phyloP scores from a whole-genome alignment of 441 rosid genomes.

The Viola pubescens region DNA sequence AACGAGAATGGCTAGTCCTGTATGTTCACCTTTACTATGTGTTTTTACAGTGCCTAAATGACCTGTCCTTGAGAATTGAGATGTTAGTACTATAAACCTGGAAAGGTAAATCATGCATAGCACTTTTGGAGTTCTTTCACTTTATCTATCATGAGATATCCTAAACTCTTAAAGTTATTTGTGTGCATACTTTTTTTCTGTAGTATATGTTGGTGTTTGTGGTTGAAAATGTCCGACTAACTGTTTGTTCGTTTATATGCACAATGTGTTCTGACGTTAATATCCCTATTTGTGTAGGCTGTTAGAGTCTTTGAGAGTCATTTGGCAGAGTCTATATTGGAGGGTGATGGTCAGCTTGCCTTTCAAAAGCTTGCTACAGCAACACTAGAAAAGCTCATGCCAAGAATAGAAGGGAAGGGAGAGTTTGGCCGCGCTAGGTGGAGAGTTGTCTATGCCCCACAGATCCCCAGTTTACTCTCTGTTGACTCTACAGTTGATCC shows the following conservation, averaged over 20 bases:
- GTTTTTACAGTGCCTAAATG: too few relatives aligned
- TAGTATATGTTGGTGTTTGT: constrained; percentile 4
- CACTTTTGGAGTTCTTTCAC: too few relatives aligned
- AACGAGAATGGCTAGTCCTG: neutral
- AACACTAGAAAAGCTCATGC: constrained; percentile 88
- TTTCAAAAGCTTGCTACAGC: constrained; percentile 95
- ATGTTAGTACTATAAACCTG: too few relatives aligned
- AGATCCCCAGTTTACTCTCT: constrained; percentile 92
- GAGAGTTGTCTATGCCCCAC: constrained; percentile 97
- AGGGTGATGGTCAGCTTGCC: constrained; percentile 92
- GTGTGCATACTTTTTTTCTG: neutral
- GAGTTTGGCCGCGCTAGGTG: constrained; percentile 95
- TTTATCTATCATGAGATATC: too few relatives aligned
- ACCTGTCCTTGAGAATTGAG: too few relatives aligned
- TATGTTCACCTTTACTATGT: too few relatives aligned
- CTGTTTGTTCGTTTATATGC: neutral
- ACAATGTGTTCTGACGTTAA: neutral
- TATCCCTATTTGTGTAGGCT: constrained; percentile 40
- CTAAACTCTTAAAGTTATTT: too few relatives aligned
- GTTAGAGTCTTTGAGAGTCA: constrained; percentile 93
- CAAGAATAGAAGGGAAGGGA: constrained; percentile 92
- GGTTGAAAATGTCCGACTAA: constrained; percentile 4
- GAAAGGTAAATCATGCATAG: too few relatives aligned
- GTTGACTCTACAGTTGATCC: constrained; percentile 92
- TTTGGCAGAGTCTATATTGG: constrained; percentile 90